Conservation (phyloP, 805 yeast genomes). For the Candida patagonica region DNA sequence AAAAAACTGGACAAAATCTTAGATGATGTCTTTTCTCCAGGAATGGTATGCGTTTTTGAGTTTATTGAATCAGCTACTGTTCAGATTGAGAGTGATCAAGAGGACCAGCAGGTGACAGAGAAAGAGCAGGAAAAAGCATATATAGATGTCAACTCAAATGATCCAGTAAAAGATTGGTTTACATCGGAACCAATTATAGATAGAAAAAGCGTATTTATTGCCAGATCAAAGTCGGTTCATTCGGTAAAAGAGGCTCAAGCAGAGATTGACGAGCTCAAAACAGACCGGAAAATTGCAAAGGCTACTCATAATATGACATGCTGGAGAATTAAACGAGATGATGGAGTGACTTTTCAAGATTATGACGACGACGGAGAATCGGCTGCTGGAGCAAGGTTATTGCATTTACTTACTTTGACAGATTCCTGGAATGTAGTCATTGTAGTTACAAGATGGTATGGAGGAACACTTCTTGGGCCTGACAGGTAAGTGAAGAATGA, state of each 20-base stretch:
- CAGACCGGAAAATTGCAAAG: constrained; percentile 56
- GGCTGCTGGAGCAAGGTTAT: constrained; percentile 85
- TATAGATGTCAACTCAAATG: constrained; percentile 21
- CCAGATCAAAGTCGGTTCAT: constrained; percentile 53
- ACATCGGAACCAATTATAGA: constrained; percentile 71
- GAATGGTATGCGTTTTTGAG: constrained; percentile 73
- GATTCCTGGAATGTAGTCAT: constrained; percentile 80
- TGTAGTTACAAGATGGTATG: constrained; percentile 86
- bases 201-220: constrained; percentile 79
- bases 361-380: constrained; percentile 97
- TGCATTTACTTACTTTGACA: constrained; percentile 52
- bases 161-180: constrained; percentile 65
- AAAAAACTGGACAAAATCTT: constrained; percentile 40
- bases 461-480: constrained; percentile 86
- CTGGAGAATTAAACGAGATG: constrained; percentile 58
- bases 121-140: constrained; percentile 15
- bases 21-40: constrained; percentile 43
- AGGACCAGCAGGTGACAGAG: constrained; percentile 2
- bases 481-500: constrained; percentile 45
- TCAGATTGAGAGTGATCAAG: constrained; percentile 33
- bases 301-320: constrained; percentile 81
- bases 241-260: constrained; percentile 60
- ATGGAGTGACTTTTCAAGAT: constrained; percentile 60
- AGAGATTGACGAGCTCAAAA: constrained; percentile 41
- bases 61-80: constrained; percentile 42